Evolutionary conservation across 176 grass and related monocot species (phyloP).

Genomic region (Carex cristatella): DNA sequence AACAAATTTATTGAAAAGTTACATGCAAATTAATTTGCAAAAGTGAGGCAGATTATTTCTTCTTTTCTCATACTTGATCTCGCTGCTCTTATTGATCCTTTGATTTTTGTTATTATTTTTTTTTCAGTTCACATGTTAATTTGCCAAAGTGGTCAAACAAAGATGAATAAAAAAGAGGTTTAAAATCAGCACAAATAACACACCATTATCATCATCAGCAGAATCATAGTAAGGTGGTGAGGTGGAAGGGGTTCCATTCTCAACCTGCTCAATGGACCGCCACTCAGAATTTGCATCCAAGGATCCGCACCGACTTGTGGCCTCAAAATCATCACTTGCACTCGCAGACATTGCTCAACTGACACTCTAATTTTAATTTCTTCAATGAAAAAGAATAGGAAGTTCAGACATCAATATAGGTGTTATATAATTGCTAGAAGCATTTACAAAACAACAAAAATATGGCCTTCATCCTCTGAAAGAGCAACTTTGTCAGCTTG

Average conservation of each 20-base stretch:
- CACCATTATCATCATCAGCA: slow-evolving; percentile 50
- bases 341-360: slow-evolving; percentile 36
- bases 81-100: not conserved
- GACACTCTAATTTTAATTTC: not conserved
- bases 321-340: slow-evolving; percentile 38
- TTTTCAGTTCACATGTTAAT: not conserved
- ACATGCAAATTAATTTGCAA: too few species aligned
- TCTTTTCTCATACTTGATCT: not conserved
- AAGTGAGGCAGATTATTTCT: not conserved
- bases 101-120: not conserved
- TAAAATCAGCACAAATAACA: slow-evolving; percentile 22
- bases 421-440: not conserved
- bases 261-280: slow-evolving; percentile 52
- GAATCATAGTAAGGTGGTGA: slow-evolving; percentile 65
- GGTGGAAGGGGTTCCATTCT: slow-evolving; percentile 69
- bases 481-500: not conserved
- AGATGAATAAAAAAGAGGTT: slow-evolving; percentile 17
- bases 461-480: not conserved
- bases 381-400: not conserved
- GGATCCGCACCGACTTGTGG: slow-evolving; percentile 26
- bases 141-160: slow-evolving; percentile 18
- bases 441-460: not conserved
- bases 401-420: not conserved
- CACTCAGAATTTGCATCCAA: slow-evolving; percentile 43
- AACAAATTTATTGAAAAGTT: not conserved